Base-by-base conservation (phyloP, 768 basidiomycete species). In the Amanita muscaria region DNA sequence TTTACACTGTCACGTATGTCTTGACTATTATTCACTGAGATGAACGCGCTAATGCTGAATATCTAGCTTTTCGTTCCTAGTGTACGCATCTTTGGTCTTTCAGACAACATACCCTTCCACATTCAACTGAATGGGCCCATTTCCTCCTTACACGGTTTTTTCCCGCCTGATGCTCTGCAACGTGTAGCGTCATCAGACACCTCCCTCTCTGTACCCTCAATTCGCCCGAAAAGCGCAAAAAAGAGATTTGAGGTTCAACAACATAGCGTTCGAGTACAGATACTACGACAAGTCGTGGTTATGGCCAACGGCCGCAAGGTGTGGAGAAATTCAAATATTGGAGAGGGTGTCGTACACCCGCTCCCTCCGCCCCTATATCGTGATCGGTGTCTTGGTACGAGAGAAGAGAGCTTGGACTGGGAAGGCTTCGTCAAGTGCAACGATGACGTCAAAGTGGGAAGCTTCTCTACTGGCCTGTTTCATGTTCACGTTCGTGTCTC, bases 21-120 rank as follows among this genome's bases (percentile, higher is more conserved):
- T 19, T 37, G 21, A 29, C 10, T 41, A 29, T 36, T 19, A 39
- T 4, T 15, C 33, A n/a, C n/a, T n/a, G n/a, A n/a, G n/a, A n/a
- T n/a, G 16, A 6, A 18, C 33, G 11, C 6, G 24, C 15, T 36
- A 34, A 6, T 19, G 10, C 44, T 45, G 14, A 10, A 36, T 27
- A 12, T 48, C 34, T 50, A 84, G 82, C 56, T 83, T 10, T 77
- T 83, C 55, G 62, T 83, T 14, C 83, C 82, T 9, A 65, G 68
- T 5, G 69, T 68, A 10, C 72, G 71, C 37, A 67, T 73, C 14
- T 84, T 72, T 58, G 71, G 73, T 6, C 32, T 80, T 23, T 54
- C 63, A 8, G 78, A 83, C 49, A 65, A 62, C 14, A 79, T 84
- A 7, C 79, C 80, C 5, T 77, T 83, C 57, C 78, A 82, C 52